Conservation (phyloP, 495 filamentous ascomycete species). For the Podospora pseudopauciseta region DNA sequence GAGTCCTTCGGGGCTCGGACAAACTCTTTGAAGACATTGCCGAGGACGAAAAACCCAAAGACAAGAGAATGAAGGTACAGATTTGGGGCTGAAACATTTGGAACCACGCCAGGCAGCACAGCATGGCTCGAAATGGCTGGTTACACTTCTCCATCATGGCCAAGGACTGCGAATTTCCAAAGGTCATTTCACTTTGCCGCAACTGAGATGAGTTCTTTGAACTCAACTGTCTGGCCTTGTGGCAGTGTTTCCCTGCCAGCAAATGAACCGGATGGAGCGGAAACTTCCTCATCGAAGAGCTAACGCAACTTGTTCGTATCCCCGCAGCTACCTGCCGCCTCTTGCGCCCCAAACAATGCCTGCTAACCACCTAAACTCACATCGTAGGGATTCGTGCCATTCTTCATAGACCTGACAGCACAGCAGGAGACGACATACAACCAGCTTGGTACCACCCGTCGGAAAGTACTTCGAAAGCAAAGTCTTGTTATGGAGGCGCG, state of each 20-base stretch:
- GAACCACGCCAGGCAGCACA: conserved; percentile 53
- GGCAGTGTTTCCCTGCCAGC: conserved; percentile 49
- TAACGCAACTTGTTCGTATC: conserved; percentile 37
- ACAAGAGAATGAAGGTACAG: conserved; percentile 43
- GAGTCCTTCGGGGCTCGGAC: conserved; percentile 9
- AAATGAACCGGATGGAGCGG: conserved; percentile 45
- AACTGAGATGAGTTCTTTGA: conserved; percentile 55
- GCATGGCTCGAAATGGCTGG: conserved; percentile 50
- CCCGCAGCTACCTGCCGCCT: not conserved
- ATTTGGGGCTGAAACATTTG: conserved; percentile 52
- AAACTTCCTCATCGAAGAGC: conserved; percentile 36
- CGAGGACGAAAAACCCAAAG: conserved; percentile 12
- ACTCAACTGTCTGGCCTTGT: conserved; percentile 44
- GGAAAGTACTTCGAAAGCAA: conserved; percentile 35
- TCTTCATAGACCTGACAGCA: conserved; percentile 36
- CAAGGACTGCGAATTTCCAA: conserved; percentile 44
- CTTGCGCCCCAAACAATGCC: not conserved
- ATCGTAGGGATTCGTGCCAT: conserved; percentile 44
- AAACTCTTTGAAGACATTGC: conserved; percentile 14
- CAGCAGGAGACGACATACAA: conserved; percentile 29
- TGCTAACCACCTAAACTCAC: not conserved
- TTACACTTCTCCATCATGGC: conserved; percentile 54
- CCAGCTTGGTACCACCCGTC: conserved; percentile 29
- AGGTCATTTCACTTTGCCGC: conserved; percentile 50
- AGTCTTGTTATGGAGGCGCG: conserved; percentile 37